Base-by-base conservation (phyloP, 352 stramenopile genomes). In the Phytophthora hibernalis region DNA sequence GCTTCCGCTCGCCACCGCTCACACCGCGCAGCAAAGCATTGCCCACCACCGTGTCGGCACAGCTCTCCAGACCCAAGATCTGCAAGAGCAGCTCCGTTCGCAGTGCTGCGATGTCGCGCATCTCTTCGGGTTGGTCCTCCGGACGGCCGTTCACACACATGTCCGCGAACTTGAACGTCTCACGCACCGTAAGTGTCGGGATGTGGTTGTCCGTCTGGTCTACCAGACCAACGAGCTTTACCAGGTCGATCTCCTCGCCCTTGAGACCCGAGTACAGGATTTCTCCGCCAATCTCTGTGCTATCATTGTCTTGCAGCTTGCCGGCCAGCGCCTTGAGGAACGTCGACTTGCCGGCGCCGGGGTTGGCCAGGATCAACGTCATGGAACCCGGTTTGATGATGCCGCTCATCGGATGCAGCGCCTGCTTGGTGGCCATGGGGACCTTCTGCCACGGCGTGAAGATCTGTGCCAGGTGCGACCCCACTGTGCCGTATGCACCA, bases 1-100 rank as follows among this genome's bases (percentile, higher is more conserved):
- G 76, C 71, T 87, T 61, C 62, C 89, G 81, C 49, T 93, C 92
- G 38, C 96, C 96, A 55, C 96, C 96, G 65, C 79, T 96, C 1
- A 98, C 87, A 62, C 96, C 96, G 44, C 94, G 85, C 1, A 90
- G 67, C 30, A 91, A 59, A 18, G 80, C 79, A 42, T 98, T 83
- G 10, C 96, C 96, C 5, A 99, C 93, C 26, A 98, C 92, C 1
- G 95, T 98, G 66, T 98, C 89, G n/a, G 79, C 83, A n/a, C 97
- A 98, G 61, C 87, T 81, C 31, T 77, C 78, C 3, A 98, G 73
- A 42, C 93, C 95, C 18, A 99, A 65, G 15, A 91, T 87, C n/a
- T 85, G 70, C 13, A 98, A 61, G 18, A 90, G 87, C 40, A 93
- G 68, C 57, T 96, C 81, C 9, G 80, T 90, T 2, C 83, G 76